Percentiles rank a stretch among this genome's conserved stretches.
phyloP scores from a whole-genome alignment of 768 basidiomycete species.

The Dioszegia crocea region DNA sequence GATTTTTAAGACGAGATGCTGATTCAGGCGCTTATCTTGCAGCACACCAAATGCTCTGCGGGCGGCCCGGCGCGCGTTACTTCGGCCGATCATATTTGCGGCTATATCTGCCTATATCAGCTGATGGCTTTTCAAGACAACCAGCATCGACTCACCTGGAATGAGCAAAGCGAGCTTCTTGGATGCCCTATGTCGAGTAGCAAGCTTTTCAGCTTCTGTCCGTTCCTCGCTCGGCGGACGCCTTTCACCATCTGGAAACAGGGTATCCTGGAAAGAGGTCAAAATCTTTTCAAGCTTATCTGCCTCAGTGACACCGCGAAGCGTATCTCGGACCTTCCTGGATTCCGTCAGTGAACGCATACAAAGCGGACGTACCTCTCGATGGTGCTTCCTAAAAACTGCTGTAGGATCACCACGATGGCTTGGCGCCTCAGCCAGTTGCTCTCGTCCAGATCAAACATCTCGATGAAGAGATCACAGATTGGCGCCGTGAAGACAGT shows the following conservation, averaged over 20 bases:
- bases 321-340: constrained; percentile 82
- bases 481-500: constrained; percentile 90
- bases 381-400: constrained; percentile 90
- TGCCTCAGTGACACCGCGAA: constrained; percentile 64
- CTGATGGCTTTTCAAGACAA: no score
- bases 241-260: constrained; percentile 83
- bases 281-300: constrained; percentile 66
- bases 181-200: constrained; percentile 80
- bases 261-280: constrained; percentile 61
- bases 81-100: constrained; percentile 96
- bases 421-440: constrained; percentile 95
- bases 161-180: constrained; percentile 84
- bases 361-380: constrained; percentile 65
- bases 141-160: constrained; percentile 74
- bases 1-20: constrained; percentile 82
- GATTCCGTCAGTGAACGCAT: neutral
- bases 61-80: constrained; percentile 88
- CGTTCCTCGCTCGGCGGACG: constrained; percentile 63
- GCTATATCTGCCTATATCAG: constrained; percentile 64
- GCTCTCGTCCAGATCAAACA: constrained; percentile 93
- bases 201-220: constrained; percentile 71
- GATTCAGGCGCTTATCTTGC: constrained; percentile 90
- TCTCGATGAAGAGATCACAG: constrained; percentile 83
- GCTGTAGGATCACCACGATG: constrained; percentile 92
- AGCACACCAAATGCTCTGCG: constrained; percentile 86